Evolutionary conservation across 192 early-diverging fungal genomes (phyloP).

Genomic region (Backusella macrospora): DNA sequence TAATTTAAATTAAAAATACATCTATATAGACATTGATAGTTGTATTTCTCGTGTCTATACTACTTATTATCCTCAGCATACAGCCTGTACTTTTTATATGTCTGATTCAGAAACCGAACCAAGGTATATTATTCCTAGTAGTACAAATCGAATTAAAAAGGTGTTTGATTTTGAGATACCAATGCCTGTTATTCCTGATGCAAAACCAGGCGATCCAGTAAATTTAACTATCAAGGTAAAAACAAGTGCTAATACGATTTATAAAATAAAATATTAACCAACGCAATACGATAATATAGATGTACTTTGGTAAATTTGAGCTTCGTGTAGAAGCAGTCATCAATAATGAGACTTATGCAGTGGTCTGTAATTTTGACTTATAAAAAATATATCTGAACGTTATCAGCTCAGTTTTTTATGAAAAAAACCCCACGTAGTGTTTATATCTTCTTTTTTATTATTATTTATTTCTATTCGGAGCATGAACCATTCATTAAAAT

Average conservation of each 20-base stretch:
- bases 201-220: conserved; percentile 29
- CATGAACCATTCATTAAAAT: too few relatives aligned
- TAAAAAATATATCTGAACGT: neutral
- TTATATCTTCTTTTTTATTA: neutral
- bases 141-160: conserved; percentile 23
- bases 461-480: too few relatives aligned
- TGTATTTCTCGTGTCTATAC: conserved; percentile 46
- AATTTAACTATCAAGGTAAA: conserved; percentile 38
- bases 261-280: neutral
- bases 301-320: conserved; percentile 51
- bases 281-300: conserved; percentile 10
- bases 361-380: conserved; percentile 50
- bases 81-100: conserved; percentile 39
- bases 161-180: conserved; percentile 43
- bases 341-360: conserved; percentile 48
- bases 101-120: conserved; percentile 36
- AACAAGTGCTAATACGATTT: too few relatives aligned
- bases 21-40: conserved; percentile 45
- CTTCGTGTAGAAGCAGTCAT: conserved; percentile 55
- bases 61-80: conserved; percentile 37
- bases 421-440: too few relatives aligned
- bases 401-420: too few relatives aligned
- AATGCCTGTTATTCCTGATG: conserved; percentile 36
- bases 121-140: conserved; percentile 24
- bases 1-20: neutral